Evolutionary conservation across 768 basidiomycete genomes (phyloP).

Genomic region (Suillus brevipes): DNA sequence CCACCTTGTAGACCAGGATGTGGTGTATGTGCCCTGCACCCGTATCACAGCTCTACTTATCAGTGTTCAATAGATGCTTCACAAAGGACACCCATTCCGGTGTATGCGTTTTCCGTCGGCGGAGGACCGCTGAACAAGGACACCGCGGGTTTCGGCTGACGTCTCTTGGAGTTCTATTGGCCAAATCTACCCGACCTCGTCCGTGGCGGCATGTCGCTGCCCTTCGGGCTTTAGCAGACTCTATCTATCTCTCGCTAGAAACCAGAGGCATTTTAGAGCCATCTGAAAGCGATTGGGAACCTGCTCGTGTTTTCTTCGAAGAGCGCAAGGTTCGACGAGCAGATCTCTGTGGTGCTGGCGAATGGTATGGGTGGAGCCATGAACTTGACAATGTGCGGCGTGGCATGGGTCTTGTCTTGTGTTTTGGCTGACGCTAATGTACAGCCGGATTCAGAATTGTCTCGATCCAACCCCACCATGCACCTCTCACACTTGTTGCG

Average conservation of each 20-base stretch:
- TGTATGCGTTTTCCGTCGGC: constrained; percentile 72
- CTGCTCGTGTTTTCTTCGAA: constrained; percentile 63
- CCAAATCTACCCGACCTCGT: constrained; percentile 61
- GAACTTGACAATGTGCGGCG: constrained; percentile 57
- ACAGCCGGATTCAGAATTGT: constrained; percentile 24
- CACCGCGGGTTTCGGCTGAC: constrained; percentile 81
- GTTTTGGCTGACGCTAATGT: neutral
- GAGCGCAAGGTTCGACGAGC: constrained; percentile 51
- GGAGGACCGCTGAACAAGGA: constrained; percentile 65
- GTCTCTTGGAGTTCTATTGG: constrained; percentile 73
- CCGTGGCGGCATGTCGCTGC: constrained; percentile 73
- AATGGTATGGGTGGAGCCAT: constrained; percentile 68
- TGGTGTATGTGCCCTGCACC: constrained; percentile 55
- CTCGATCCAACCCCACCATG: constrained; percentile 51
- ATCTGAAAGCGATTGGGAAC: constrained; percentile 60
- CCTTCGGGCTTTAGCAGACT: constrained; percentile 58
- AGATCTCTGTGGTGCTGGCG: constrained; percentile 56
- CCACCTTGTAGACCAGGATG: constrained; percentile 76
- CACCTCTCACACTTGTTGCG: constrained; percentile 76
- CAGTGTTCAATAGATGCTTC: constrained; percentile 54
- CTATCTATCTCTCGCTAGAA: constrained; percentile 54
- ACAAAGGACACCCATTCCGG: constrained; percentile 68
- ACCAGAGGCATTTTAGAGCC: constrained; percentile 48
- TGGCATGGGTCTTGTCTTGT: neutral
- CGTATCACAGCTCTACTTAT: constrained; percentile 5